phyloP scores from a whole-genome alignment of 2,329 filamentous ascomycete genomes.

The Periconia sp. region DNA sequence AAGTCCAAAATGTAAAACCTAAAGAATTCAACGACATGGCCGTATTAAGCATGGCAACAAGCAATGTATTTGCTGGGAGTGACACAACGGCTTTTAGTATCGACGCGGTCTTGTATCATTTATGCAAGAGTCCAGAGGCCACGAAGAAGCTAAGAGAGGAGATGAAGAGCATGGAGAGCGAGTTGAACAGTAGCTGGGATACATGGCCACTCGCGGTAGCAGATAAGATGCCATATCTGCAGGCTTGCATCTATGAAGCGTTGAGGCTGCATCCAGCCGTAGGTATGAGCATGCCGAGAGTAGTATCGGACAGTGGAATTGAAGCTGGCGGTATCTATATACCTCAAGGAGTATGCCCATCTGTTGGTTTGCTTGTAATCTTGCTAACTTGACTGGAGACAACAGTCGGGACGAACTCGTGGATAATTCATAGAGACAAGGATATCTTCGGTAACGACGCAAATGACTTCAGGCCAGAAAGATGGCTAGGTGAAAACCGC shows the following conservation, averaged over 20 bases:
- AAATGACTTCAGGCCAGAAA: conserved; percentile 10
- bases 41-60: conserved; percentile 44
- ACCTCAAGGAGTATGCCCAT: conserved; percentile 8
- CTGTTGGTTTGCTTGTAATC: too few species aligned
- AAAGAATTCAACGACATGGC: conserved; percentile 38
- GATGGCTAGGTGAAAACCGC: conserved; percentile 6
- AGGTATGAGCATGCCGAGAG: conserved; percentile 11
- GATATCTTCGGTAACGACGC: conserved; percentile 12
- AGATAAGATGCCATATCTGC: conserved; percentile 45
- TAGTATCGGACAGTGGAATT: conserved; percentile 12
- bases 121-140: conserved; percentile 26
- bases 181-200: neutral
- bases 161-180: neutral
- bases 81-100: conserved; percentile 53
- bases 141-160: neutral
- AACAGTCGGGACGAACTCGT: conserved; percentile 8
- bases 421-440: conserved; percentile 11
- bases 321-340: conserved; percentile 6
- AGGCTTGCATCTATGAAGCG: conserved; percentile 19
- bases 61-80: conserved; percentile 46
- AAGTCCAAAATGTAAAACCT: conserved; percentile 42
- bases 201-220: conserved; percentile 1
- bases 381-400: too few species aligned
- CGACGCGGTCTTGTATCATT: conserved; percentile 29
- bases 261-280: conserved; percentile 18